phyloP scores from a whole-genome alignment of 306 rosid genomes.

The Ormosia semicastrata region DNA sequence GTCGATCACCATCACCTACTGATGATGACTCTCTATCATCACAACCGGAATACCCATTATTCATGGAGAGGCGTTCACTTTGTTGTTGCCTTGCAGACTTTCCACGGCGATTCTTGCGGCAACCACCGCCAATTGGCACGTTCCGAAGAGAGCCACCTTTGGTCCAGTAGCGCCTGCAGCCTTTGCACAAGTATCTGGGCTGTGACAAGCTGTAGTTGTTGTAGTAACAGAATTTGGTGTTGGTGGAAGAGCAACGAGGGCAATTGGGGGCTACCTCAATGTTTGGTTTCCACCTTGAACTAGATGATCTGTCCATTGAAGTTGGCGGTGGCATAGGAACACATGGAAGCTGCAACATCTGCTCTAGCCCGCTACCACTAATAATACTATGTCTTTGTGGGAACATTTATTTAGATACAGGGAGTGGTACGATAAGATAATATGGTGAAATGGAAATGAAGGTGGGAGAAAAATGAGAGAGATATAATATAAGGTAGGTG shows the following conservation, averaged over 20 bases:
- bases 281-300: slow-evolving; percentile 55
- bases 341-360: slow-evolving; percentile 33
- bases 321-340: slow-evolving; percentile 1
- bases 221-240: slow-evolving; percentile 96
- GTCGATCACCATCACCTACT: background rate
- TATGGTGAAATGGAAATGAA: background rate
- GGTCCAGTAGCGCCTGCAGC: slow-evolving; percentile 91
- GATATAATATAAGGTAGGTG: background rate
- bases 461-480: background rate
- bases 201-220: slow-evolving; percentile 96
- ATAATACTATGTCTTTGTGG: background rate
- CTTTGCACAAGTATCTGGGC: slow-evolving; percentile 87
- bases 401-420: slow-evolving; percentile 14
- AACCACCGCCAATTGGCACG: slow-evolving; percentile 83
- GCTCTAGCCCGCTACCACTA: background rate
- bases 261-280: slow-evolving; percentile 74
- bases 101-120: slow-evolving; percentile 62
- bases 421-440: background rate
- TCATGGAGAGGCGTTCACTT: background rate
- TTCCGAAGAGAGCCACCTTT: slow-evolving; percentile 88
- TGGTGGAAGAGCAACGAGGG: slow-evolving; percentile 86
- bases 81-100: slow-evolving; percentile 14
- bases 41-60: background rate
- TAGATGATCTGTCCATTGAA: slow-evolving; percentile 21
- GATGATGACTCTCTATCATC: slow-evolving; percentile 12